phyloP scores from a whole-genome alignment of 768 basidiomycete genomes.

The Macrolepiota fuliginosa region DNA sequence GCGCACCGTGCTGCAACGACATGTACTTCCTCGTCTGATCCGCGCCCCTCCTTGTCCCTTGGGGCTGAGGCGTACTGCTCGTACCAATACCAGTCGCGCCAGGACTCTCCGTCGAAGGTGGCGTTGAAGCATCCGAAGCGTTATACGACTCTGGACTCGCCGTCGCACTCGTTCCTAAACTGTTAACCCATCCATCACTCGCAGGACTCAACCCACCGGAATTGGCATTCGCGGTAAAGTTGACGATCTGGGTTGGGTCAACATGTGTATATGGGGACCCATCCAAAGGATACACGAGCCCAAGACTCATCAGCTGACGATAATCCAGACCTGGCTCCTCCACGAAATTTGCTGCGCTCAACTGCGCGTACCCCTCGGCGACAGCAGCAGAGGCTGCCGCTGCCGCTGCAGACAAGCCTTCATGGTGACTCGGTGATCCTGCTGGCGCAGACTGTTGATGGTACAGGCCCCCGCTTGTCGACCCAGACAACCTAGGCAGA shows the following conservation, averaged over 20 bases:
- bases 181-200: conserved; percentile 80
- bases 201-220: conserved; percentile 55
- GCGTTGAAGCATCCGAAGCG: conserved; percentile 68
- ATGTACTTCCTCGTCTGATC: conserved; percentile 54
- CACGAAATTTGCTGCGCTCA: conserved; percentile 51
- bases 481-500: background rate
- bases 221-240: conserved; percentile 10
- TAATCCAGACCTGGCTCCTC: conserved; percentile 63
- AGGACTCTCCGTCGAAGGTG: conserved; percentile 60
- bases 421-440: conserved; percentile 21
- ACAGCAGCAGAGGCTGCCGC: conserved; percentile 66
- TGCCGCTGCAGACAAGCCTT: conserved; percentile 63
- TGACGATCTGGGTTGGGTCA: conserved; percentile 83
- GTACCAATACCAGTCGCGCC: conserved; percentile 12
- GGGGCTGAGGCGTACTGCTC: conserved; percentile 15
- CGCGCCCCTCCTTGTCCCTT: conserved; percentile 24
- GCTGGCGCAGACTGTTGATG: background rate
- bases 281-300: conserved; percentile 61
- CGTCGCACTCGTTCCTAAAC: conserved; percentile 60
- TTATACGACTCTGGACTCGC: conserved; percentile 77
- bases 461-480: background rate
- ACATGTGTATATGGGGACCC: conserved; percentile 70
- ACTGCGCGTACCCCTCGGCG: conserved; percentile 70
- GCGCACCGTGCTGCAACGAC: conserved; percentile 58
- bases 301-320: conserved; percentile 51